These are phyloP conservation scores for Xylariaceae sp. DNA, from an alignment of 2,329 filamentous ascomycete species.

Conservation along the genomic window DNA sequence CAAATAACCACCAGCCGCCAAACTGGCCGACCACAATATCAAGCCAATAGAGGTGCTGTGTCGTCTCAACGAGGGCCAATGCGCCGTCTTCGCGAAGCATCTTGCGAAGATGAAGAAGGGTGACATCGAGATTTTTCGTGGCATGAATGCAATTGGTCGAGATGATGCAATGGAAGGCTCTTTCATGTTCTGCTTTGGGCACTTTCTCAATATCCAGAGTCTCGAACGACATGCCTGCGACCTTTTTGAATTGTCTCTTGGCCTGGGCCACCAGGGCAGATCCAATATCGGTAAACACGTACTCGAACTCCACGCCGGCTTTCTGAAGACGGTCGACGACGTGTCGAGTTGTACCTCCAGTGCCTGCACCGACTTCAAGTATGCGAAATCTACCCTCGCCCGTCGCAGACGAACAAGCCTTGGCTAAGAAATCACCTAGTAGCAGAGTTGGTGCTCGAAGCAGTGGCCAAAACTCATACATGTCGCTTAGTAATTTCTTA, in stretches of 20 bases:
- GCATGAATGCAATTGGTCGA: neutral
- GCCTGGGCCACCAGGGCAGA: neutral
- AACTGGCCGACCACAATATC: neutral
- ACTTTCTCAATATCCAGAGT: neutral
- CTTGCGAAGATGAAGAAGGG: neutral
- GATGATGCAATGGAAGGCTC: neutral
- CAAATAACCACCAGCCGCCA: neutral
- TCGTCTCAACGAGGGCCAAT: neutral
- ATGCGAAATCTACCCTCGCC: neutral
- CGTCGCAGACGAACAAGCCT: neutral
- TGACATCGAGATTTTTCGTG: neutral
- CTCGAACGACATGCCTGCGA: neutral
- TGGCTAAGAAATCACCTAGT: neutral
- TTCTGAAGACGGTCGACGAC: neutral
- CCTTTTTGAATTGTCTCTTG: neutral
- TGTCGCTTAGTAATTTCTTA: too few relatives aligned
- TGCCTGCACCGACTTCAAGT: neutral
- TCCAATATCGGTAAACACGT: neutral
- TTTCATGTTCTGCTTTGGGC: neutral
- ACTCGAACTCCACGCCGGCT: neutral
- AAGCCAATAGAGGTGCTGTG: neutral
- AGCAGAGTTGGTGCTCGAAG: neutral
- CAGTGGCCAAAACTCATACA: neutral
- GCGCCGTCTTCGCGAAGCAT: neutral
- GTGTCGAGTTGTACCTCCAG: neutral